phyloP scores from a whole-genome alignment of 768 basidiomycete species.

The Nidula microcarpa region DNA sequence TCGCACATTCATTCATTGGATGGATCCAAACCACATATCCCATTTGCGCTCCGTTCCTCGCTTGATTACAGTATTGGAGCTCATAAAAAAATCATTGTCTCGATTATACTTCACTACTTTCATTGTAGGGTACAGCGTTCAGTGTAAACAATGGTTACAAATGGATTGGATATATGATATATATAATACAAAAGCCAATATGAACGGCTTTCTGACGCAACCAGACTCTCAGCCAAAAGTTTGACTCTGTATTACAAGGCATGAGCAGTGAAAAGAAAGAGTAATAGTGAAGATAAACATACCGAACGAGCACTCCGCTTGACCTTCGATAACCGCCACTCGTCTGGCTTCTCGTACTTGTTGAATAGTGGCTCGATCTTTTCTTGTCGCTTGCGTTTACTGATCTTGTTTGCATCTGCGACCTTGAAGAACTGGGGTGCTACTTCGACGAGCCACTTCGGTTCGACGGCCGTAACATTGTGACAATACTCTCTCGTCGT shows the following conservation, averaged over 20 bases:
- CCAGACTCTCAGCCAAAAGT: constrained; percentile 67
- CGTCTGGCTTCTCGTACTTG: constrained; percentile 92
- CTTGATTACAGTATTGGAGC: too few relatives aligned
- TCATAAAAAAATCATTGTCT: too few relatives aligned
- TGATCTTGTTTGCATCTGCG: constrained; percentile 96
- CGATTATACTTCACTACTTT: too few relatives aligned
- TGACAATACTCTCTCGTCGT: constrained; percentile 96
- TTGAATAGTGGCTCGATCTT: constrained; percentile 97
- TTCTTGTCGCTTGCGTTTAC: constrained; percentile 92
- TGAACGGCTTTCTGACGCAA: too few relatives aligned
- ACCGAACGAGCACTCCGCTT: constrained; percentile 87
- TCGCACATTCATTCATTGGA: too few relatives aligned
- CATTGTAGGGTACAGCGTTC: too few relatives aligned
- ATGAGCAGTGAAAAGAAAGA: constrained; percentile 5
- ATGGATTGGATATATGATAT: too few relatives aligned
- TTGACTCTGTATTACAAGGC: constrained; percentile 59
- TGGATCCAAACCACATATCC: too few relatives aligned
- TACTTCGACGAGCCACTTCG: constrained; percentile 97
- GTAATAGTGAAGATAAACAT: constrained; percentile 14
- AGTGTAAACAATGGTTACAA: too few relatives aligned
- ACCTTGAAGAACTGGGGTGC: constrained; percentile 99
- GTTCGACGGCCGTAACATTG: constrained; percentile 93
- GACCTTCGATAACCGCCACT: constrained; percentile 92
- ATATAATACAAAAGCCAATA: too few relatives aligned
- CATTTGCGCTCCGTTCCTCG: too few relatives aligned